These are phyloP conservation scores for Euphorbia pulcherrima DNA, from an alignment of 345 rosid species.

Conservation along the genomic window DNA sequence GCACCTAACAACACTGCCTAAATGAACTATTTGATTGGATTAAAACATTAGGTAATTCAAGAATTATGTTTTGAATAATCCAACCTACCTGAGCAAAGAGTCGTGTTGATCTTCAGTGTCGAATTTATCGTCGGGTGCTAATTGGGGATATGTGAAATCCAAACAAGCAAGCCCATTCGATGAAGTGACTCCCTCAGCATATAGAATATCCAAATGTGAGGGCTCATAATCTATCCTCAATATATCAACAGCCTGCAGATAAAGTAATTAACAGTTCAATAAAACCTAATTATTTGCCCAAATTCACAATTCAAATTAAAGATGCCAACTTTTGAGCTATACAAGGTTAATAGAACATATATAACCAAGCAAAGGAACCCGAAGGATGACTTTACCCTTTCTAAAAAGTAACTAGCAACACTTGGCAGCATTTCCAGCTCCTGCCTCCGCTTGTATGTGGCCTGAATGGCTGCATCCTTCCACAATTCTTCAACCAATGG, in stretches of 20 bases:
- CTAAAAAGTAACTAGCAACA: constrained; percentile 81
- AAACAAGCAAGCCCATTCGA: constrained; percentile 90
- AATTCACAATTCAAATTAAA: not conserved
- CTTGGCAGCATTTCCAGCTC: constrained; percentile 81
- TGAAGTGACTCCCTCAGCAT: constrained; percentile 93
- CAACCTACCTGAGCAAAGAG: constrained; percentile 61
- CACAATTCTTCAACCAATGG: constrained; percentile 91
- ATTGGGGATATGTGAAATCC: constrained; percentile 83
- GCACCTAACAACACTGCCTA: too few relatives aligned
- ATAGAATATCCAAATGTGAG: constrained; percentile 85
- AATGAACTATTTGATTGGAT: not conserved
- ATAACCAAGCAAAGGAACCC: constrained; percentile 8
- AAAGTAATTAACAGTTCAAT: not conserved
- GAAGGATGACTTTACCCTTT: constrained; percentile 56
- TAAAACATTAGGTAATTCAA: not conserved
- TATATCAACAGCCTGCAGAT: constrained; percentile 65
- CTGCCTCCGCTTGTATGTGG: constrained; percentile 67
- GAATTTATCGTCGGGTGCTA: constrained; percentile 48
- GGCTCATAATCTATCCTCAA: constrained; percentile 83
- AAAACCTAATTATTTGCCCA: constrained; percentile 1
- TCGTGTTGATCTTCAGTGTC: constrained; percentile 65
- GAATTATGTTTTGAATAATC: not conserved
- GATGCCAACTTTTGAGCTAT: not conserved
- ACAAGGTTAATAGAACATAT: too few relatives aligned
- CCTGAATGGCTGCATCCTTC: constrained; percentile 79